Evolutionary conservation across 2,329 filamentous ascomycete genomes (phyloP).

Genomic region (Fusarium lyarnte): DNA sequence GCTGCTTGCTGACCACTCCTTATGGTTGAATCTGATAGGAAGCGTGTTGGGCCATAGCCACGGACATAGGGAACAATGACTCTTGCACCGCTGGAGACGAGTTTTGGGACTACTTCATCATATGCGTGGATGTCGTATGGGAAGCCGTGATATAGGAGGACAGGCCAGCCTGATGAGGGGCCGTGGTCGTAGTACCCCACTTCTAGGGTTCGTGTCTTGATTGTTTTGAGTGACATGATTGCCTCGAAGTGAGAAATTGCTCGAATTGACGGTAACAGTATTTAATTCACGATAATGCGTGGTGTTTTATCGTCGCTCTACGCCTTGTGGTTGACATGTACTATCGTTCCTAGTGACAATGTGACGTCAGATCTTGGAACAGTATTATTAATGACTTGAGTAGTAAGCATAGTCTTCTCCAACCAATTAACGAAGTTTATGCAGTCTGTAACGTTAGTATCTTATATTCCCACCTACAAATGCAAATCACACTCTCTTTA

Average conservation of each 20-base stretch:
- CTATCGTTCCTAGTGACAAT: too few species aligned
- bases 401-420: background rate
- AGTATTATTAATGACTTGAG: background rate
- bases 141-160: constrained; percentile 16
- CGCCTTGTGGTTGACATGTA: constrained; percentile 8
- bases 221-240: background rate
- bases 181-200: constrained; percentile 6
- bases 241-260: fast-evolving
- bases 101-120: background rate
- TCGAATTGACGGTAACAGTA: fast-evolving
- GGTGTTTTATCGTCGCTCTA: background rate
- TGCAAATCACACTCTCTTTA: background rate
- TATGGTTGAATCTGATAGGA: background rate
- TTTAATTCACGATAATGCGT: fast-evolving
- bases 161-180: background rate
- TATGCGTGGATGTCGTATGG: constrained; percentile 11
- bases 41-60: background rate
- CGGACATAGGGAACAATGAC: constrained; percentile 4
- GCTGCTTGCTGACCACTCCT: constrained; percentile 11
- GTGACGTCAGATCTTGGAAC: background rate
- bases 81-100: background rate
- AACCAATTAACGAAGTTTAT: fast-evolving
- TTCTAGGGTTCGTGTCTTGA: background rate
- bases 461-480: fast-evolving
- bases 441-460: background rate